These are phyloP conservation scores for Colletotrichum acutatum DNA, from an alignment of 2,329 filamentous ascomycete genomes.

Conservation along the genomic window DNA sequence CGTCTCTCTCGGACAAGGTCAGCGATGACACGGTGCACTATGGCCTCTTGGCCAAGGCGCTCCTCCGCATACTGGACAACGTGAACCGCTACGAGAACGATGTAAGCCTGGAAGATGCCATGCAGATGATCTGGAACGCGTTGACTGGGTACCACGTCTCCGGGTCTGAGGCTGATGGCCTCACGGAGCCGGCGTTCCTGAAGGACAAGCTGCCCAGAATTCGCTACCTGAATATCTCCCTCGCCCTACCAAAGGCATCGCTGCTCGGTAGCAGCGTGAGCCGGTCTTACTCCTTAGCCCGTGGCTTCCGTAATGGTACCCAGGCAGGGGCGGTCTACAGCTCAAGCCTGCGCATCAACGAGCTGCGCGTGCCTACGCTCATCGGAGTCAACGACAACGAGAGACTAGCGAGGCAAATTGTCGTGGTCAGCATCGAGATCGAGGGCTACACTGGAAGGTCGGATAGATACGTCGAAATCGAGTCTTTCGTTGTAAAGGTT, in stretches of 20 bases:
- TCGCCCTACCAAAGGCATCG: slow-evolving; percentile 75
- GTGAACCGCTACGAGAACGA: slow-evolving; percentile 10
- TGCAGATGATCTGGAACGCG: slow-evolving; percentile 47
- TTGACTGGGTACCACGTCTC: slow-evolving; percentile 45
- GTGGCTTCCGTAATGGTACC: slow-evolving; percentile 1
- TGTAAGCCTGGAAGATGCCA: slow-evolving; percentile 30
- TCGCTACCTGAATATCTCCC: slow-evolving; percentile 60
- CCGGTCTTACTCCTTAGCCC: slow-evolving; percentile 45
- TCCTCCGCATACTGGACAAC: slow-evolving; percentile 60
- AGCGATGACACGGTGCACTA: slow-evolving; percentile 81
- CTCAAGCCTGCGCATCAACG: slow-evolving; percentile 60
- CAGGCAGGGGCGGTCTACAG: slow-evolving; percentile 16
- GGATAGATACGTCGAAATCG: slow-evolving; percentile 67
- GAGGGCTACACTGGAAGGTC: slow-evolving; percentile 57
- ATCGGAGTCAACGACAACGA: slow-evolving; percentile 81
- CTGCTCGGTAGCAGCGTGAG: slow-evolving; percentile 71
- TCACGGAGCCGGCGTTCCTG: slow-evolving; percentile 34
- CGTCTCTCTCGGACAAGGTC: slow-evolving; percentile 69
- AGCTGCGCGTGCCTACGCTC: slow-evolving; percentile 72
- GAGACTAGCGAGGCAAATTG: slow-evolving; percentile 72
- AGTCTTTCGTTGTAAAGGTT: slow-evolving; percentile 69
- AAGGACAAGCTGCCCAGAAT: slow-evolving; percentile 44
- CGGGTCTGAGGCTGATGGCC: neutral
- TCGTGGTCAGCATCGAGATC: slow-evolving; percentile 71
- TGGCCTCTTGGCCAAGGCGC: slow-evolving; percentile 74